Evolutionary conservation across 768 basidiomycete species (phyloP), one percentile per base, ranked within the genome.

Genomic region (Pleurotus citrinopileatus): DNA sequence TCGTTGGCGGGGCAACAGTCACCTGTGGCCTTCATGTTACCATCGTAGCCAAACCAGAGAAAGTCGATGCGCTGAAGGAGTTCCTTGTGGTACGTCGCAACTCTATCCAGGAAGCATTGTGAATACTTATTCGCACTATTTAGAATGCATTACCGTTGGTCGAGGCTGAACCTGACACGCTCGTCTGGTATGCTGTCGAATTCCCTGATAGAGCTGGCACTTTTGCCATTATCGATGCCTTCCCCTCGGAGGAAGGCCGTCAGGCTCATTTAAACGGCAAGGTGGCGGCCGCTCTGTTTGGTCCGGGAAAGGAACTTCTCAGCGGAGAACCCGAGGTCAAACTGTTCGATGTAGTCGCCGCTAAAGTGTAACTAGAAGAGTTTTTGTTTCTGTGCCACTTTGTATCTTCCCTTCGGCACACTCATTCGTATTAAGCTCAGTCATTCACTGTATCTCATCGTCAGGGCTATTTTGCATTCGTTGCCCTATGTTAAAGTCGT

Each of bases 151-250:
- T 69, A 7, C 60, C 70, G 4, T 59, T 71, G 7, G 67, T 74
- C 42, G 66, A 72, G 42, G 65, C 62, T 2, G 73, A 73, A 60
- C 54, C 59, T 2, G 57, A 59, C 38, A 73, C 73, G 10, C 62
- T 64, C 12, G 59, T 66, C 32, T 75, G 73, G 72, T 76, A 70
- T 52, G 71, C 72, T 2, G 56, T 74, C 37, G 66, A 72, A 56
- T 71, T 68, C 54, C 61, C 69, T 4, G 73, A 69, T 1, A 70
- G n/a, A n/a, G 15, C 68, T 3, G 60, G 65, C 53, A 61, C 61
- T 12, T 75, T 76, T 55, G 72, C 61, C 3, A 70, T 73, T 38
- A 52, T 75, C 56, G 73, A 70, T 56, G 71, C 73, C 55, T 73
- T 73, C 58, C 57, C 65, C 15, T 55, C 46, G 27, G 70, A 73